Evolutionary conservation across 2,329 filamentous ascomycete genomes (phyloP), one percentile per base, ranked within the genome.

Genomic region (Acrocalymma vagum): DNA sequence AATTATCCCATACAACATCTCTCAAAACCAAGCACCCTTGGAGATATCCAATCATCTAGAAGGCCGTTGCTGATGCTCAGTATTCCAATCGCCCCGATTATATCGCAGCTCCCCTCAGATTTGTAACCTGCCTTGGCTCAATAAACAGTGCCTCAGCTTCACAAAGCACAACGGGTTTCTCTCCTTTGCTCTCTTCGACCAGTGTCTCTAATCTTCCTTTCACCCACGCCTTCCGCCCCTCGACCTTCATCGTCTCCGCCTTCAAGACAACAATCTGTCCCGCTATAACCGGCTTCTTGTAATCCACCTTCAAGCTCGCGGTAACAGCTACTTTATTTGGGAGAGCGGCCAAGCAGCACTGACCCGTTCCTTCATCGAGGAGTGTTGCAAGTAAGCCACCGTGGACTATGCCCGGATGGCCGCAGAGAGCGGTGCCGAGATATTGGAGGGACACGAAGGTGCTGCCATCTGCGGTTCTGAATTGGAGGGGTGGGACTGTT

Each of bases 201-300:
- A 97, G 72, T 39, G 89, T 86, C 79, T 96, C 91, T 58, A 97
- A 86, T 55, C 83, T 82, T 1, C 90, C 94, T 72, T 88, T 86
- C 1, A 96, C 90, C 90, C 90, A 96, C 9, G 91, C 93, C 76
- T 97, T 97, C 48, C 94, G 80, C 1, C 94, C 93, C 65, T 97
- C 91, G 1, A 93, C 88, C 74, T 87, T 92, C 9, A 82, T 85
- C 15, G 92, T 96, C 65, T 84, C 82, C 4, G 90, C 92, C 48
- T 82, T 80, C 44, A 99, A 73, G 28, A 95, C 89, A 18, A 95
- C 76, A 63, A 87, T 94, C 46, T 82, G 81, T 15, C 83, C 82
- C 6, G 91, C 90, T 58, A 81, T 83, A 29, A 88, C 86, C 4
- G 94, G 94, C 47, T 83, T 84, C 58, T 87, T 84, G 72, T 96